phyloP scores from a whole-genome alignment of 768 basidiomycete genomes.

The Lentinula sp. region DNA sequence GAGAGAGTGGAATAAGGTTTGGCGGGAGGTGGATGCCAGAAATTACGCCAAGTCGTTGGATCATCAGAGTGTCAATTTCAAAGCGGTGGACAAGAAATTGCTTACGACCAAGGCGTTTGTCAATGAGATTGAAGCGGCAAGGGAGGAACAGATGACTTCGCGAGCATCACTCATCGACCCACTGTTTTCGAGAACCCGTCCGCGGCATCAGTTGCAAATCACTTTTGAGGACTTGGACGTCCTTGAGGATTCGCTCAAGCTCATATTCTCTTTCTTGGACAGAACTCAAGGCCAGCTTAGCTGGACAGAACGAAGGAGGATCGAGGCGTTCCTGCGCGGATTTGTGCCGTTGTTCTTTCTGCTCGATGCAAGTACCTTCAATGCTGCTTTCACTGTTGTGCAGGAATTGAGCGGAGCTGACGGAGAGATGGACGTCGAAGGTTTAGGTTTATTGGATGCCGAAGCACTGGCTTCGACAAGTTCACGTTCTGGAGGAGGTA shows the following conservation, averaged over 20 bases:
- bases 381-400: conserved; percentile 57
- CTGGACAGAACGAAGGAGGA: conserved; percentile 65
- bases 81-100: conserved; percentile 83
- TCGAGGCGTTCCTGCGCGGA: conserved; percentile 77
- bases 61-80: conserved; percentile 89
- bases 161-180: conserved; percentile 58
- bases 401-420: conserved; percentile 51
- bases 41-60: conserved; percentile 94
- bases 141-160: conserved; percentile 76
- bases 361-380: conserved; percentile 64
- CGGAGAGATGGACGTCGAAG: conserved; percentile 20
- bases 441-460: conserved; percentile 26
- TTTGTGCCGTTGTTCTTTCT: conserved; percentile 76
- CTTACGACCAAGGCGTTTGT: conserved; percentile 72
- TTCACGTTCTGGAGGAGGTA: conserved; percentile 30
- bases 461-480: conserved; percentile 28
- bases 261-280: conserved; percentile 88
- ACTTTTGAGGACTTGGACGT: conserved; percentile 67
- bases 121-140: conserved; percentile 76
- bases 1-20: conserved; percentile 97
- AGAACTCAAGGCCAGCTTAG: conserved; percentile 75
- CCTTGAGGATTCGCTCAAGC: conserved; percentile 82
- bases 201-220: conserved; percentile 77
- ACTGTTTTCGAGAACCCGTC: conserved; percentile 53
- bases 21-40: conserved; percentile 92